phyloP scores from a whole-genome alignment of 139 green algal genomes.

The Closterium sp. region DNA sequence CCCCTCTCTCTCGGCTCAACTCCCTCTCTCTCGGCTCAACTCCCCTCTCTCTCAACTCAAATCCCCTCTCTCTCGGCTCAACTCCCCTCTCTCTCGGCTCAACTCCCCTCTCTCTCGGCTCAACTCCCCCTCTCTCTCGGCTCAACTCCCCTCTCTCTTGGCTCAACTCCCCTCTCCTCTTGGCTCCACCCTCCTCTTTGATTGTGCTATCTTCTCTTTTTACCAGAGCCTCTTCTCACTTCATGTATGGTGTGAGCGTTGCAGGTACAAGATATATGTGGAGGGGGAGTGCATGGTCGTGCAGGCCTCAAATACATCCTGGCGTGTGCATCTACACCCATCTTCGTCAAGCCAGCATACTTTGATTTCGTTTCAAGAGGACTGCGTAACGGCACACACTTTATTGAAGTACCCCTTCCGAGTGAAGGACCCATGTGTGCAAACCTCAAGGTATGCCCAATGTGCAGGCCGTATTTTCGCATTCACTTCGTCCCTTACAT shows the following conservation, averaged over 20 bases:
- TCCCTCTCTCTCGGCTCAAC: too few relatives aligned
- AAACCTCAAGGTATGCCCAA: conserved; percentile 1
- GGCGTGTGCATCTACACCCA: conserved; percentile 26
- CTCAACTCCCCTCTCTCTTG: too few relatives aligned
- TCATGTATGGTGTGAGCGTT: neutral
- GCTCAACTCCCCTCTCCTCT: too few relatives aligned
- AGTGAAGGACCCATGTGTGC: neutral
- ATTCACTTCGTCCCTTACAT: neutral
- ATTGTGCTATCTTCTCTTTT: neutral
- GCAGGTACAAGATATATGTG: conserved; percentile 42
- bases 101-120: too few relatives aligned
- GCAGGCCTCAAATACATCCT: conserved; percentile 39
- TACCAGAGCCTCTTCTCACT: neutral
- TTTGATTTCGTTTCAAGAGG: conserved; percentile 26
- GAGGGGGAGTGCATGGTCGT: conserved; percentile 38
- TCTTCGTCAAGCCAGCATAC: conserved; percentile 13
- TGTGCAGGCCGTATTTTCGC: neutral
- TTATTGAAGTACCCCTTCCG: neutral
- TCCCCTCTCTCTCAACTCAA: too few relatives aligned
- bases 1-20: too few relatives aligned
- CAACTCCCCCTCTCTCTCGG: too few relatives aligned
- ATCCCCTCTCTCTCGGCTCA: too few relatives aligned
- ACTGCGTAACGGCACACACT: conserved; percentile 1
- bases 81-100: too few relatives aligned
- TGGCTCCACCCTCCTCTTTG: too few relatives aligned